These are phyloP conservation scores for Termitomyces sp. DNA, from an alignment of 768 basidiomycete species.

Conservation along the genomic window DNA sequence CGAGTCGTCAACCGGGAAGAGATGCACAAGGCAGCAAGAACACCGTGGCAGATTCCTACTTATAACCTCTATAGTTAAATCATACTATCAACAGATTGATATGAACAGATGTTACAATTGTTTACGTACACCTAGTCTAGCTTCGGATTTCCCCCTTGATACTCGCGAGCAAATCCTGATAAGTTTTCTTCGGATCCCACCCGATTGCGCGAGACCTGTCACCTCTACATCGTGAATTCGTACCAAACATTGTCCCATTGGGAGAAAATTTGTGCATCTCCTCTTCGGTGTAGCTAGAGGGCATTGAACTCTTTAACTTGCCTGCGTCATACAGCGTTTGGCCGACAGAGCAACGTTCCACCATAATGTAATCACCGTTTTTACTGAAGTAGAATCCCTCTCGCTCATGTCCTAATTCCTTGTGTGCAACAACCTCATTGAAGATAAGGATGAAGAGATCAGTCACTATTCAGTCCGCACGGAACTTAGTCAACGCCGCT, in stretches of 20 bases:
- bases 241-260: conserved; percentile 25
- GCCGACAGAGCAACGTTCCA: conserved; percentile 29
- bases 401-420: conserved; percentile 32
- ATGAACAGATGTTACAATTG: background rate
- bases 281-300: conserved; percentile 37
- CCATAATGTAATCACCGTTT: conserved; percentile 38
- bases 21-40: background rate
- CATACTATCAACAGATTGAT: background rate
- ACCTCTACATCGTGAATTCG: conserved; percentile 39
- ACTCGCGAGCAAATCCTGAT: conserved; percentile 43
- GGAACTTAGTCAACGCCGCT: background rate
- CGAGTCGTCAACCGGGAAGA: background rate
- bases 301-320: conserved; percentile 28
- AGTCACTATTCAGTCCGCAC: conserved; percentile 25
- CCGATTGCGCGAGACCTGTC: conserved; percentile 39
- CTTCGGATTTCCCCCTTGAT: conserved; percentile 23
- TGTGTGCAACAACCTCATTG: conserved; percentile 26
- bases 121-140: background rate
- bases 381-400: conserved; percentile 46
- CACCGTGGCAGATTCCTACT: background rate
- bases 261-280: conserved; percentile 37
- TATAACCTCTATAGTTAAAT: background rate
- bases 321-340: conserved; percentile 27
- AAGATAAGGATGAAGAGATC: conserved; percentile 39
- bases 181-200: conserved; percentile 46